Percentiles rank a stretch among this genome's conserved stretches.
phyloP scores from a whole-genome alignment of 345 rosid genomes.

The Syzygium aromaticum region DNA sequence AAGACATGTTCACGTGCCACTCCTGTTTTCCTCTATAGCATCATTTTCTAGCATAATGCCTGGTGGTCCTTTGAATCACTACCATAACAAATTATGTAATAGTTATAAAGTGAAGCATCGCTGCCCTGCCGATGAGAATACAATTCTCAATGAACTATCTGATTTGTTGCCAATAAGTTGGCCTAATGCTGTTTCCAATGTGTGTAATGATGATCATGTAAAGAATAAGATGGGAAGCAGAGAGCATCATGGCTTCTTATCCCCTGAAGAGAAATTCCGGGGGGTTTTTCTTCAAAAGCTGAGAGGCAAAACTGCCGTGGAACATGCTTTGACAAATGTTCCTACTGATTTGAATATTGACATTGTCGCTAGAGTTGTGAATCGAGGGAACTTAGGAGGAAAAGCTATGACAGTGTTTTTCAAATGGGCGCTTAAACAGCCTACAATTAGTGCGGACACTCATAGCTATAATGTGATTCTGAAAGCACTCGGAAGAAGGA shows the following conservation, averaged over 20 bases:
- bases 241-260: constrained; percentile 36
- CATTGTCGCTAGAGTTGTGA: constrained; percentile 52
- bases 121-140: constrained; percentile 26
- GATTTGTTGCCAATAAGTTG: constrained; percentile 38
- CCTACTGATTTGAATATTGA: constrained; percentile 43
- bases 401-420: constrained; percentile 64
- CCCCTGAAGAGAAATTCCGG: constrained; percentile 66
- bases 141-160: constrained; percentile 51
- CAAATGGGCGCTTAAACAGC: constrained; percentile 66
- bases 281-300: constrained; percentile 83
- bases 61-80: background rate
- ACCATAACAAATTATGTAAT: constrained; percentile 2
- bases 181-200: constrained; percentile 1
- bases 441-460: constrained; percentile 31
- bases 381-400: constrained; percentile 61
- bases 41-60: constrained; percentile 4
- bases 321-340: constrained; percentile 33
- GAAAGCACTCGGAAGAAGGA: constrained; percentile 72
- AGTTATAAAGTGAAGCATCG: background rate
- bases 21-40: constrained; percentile 1
- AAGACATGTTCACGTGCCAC: constrained; percentile 9
- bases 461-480: constrained; percentile 40
- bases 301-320: constrained; percentile 43
- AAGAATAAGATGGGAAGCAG: constrained; percentile 8
- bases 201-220: background rate